These are phyloP conservation scores for Cicer bijugum DNA, from an alignment of 306 rosid species.

Conservation along the genomic window DNA sequence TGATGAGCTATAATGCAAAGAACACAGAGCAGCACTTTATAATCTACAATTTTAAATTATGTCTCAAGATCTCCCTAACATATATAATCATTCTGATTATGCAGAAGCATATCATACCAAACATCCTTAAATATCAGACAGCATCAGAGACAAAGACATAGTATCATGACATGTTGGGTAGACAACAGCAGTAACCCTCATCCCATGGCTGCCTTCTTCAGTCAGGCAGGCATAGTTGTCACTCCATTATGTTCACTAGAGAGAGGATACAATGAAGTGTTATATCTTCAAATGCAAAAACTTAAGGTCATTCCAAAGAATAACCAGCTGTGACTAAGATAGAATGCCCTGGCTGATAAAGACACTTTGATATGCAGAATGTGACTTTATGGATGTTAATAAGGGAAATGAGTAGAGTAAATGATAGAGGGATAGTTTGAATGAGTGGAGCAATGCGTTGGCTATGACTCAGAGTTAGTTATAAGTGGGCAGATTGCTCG, in stretches of 20 bases:
- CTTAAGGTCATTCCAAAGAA: conserved; percentile 39
- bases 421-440: not conserved
- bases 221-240: conserved; percentile 55
- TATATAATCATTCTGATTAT: not conserved
- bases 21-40: not conserved
- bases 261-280: conserved; percentile 36
- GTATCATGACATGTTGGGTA: conserved; percentile 51
- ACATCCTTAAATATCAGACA: conserved; percentile 52
- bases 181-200: conserved; percentile 47
- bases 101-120: conserved; percentile 28
- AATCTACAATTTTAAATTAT: conserved; percentile 19
- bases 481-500: no score
- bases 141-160: conserved; percentile 23
- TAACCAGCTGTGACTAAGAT: conserved; percentile 39
- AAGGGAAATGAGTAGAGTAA: not conserved
- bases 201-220: conserved; percentile 49
- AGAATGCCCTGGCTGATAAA: conserved; percentile 32
- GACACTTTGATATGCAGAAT: not conserved
- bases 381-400: not conserved
- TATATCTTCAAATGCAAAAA: conserved; percentile 27
- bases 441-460: not conserved
- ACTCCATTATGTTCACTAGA: conserved; percentile 42
- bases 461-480: no score
- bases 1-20: not conserved
- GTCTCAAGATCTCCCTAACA: not conserved